These are phyloP conservation scores for Gynandropsis gynandra DNA, from an alignment of 345 rosid species.

Conservation along the genomic window DNA sequence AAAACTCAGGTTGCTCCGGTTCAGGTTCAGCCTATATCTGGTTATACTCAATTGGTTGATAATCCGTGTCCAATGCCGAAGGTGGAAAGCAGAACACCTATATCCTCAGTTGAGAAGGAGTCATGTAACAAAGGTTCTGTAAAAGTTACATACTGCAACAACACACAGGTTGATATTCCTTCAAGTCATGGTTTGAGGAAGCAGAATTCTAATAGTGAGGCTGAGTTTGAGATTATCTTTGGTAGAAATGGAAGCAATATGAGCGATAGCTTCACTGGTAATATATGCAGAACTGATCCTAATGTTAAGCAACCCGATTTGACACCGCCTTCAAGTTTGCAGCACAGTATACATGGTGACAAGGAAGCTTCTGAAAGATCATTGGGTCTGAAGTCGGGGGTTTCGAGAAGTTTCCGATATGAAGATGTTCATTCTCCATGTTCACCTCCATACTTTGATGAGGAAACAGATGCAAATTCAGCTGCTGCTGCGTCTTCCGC, in stretches of 20 bases:
- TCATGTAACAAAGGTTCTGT: conserved; percentile 18
- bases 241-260: conserved; percentile 23
- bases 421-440: conserved; percentile 32
- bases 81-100: conserved; percentile 22
- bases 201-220: conserved; percentile 24
- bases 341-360: conserved; percentile 17
- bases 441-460: conserved; percentile 60
- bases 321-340: conserved; percentile 28
- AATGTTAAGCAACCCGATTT: conserved; percentile 26
- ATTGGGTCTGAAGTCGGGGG: conserved; percentile 26
- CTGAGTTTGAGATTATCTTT: conserved; percentile 13
- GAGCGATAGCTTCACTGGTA: conserved; percentile 18
- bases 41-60: conserved; percentile 11
- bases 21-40: conserved; percentile 27
- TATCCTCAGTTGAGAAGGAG: conserved; percentile 26
- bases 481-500: conserved; percentile 85
- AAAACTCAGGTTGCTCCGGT: conserved; percentile 37
- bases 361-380: conserved; percentile 23
- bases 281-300: conserved; percentile 30
- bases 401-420: conserved; percentile 30
- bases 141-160: conserved; percentile 26
- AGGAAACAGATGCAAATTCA: conserved; percentile 64
- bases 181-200: conserved; percentile 16
- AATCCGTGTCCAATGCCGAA: conserved; percentile 9
- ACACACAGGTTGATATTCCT: neutral